A percentile compares a stretch with the other conserved stretches of the same genome.
Evolutionary conservation across 208 protist genomes (phyloP).

Genomic region (Trypanosoma melophagium): DNA sequence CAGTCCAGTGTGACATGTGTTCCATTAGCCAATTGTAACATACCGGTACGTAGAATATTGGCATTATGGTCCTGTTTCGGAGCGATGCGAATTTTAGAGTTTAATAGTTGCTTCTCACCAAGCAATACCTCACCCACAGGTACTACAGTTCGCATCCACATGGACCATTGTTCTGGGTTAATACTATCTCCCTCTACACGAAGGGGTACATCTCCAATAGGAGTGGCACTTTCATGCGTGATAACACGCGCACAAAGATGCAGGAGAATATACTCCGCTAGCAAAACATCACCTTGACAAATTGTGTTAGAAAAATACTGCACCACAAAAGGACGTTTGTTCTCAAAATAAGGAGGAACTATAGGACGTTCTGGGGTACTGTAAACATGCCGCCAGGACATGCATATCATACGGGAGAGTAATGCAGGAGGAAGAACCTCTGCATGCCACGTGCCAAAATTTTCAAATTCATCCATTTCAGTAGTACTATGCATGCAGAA

Average conservation of each 20-base stretch:
- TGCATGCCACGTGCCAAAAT: slow-evolving; percentile 54
- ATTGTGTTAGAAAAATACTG: slow-evolving; percentile 34
- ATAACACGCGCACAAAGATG: slow-evolving; percentile 61
- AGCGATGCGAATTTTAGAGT: slow-evolving; percentile 17
- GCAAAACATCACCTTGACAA: slow-evolving; percentile 55
- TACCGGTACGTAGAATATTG: slow-evolving; percentile 66
- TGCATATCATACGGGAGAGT: slow-evolving; percentile 50
- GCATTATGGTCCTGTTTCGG: slow-evolving; percentile 47
- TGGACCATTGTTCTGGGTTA: slow-evolving; percentile 40
- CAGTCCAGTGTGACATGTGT: slow-evolving; percentile 81
- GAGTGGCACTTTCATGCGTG: slow-evolving; percentile 45
- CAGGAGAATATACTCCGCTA: slow-evolving; percentile 72
- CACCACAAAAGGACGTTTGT: slow-evolving; percentile 14
- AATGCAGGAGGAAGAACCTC: slow-evolving; percentile 40
- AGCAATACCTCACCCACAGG: slow-evolving; percentile 65
- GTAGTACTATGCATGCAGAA: not conserved
- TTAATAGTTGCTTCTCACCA: slow-evolving; percentile 19
- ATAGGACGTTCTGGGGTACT: slow-evolving; percentile 26
- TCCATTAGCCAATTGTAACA: slow-evolving; percentile 82
- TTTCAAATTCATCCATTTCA: slow-evolving; percentile 41
- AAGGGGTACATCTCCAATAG: slow-evolving; percentile 81
- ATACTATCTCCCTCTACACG: slow-evolving; percentile 35
- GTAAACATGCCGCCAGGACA: slow-evolving; percentile 27
- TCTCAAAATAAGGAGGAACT: slow-evolving; percentile 10
- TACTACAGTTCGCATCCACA: slow-evolving; percentile 35